Evolutionary conservation across 148 eudicot genomes (phyloP), one percentile per base, ranked within the genome.

Genomic region (Nepenthes mirabilis): DNA sequence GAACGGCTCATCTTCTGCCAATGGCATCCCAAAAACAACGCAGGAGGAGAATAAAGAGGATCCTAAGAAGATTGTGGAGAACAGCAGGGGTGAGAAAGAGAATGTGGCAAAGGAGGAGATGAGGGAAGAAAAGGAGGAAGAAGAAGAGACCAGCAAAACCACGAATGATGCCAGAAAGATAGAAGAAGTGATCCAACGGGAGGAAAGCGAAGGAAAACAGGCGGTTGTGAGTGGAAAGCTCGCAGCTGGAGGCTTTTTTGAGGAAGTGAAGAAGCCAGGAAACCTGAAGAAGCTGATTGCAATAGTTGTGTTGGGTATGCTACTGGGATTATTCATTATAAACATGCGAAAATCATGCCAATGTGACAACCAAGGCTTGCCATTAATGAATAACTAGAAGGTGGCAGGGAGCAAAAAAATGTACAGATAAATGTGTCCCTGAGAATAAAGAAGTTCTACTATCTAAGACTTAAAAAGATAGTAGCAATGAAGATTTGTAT

Each of bases 221-320:
- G 14, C 11, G 45, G 33, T 47, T 10, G 7, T 34, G 54, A 52
- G 9, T 12, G 58, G 54, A 32, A 49, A 11, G 11, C 1, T 12
- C 13, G 45, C 8, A 1, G 6, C 13, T 49, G 57, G 60, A 33
- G 73, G 43, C 49, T 14, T 75, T 45, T 70, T 62, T 9, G 57
- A 48, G 14, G 72, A 62, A 58, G 40, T 82, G 74, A 78, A 66
- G 74, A 71, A 66, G 62, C 70, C 77, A 33, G 76, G 70, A 52
- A 66, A 73, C 53, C 11, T 50, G 55, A 66, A 71, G 62, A 68
- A 62, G 57, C 34, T 69, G 9, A 60, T 64, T 52, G 63, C 71
- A 55, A 50, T 61, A 52, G 60, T 69, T 59, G 43, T 75, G 9
- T 13, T 74, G 43, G 83, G 60, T 52, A 56, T 78, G 53, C 56